A percentile compares a stretch with the other conserved stretches of the same genome.
Evolutionary conservation across 495 filamentous ascomycete genomes (phyloP).

Genomic region (Neurospora sp.): DNA sequence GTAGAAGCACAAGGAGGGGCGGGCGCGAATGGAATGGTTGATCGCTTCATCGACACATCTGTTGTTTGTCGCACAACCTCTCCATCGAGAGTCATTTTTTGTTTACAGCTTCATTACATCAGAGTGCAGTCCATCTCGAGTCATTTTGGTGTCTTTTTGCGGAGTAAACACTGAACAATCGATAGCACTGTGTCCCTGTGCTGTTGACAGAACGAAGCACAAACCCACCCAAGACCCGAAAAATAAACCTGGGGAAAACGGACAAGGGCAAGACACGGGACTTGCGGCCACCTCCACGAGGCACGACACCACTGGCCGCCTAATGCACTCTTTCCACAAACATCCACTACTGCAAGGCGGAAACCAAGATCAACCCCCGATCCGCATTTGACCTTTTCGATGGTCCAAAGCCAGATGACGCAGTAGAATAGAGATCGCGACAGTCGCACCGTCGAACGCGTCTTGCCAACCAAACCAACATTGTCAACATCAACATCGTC

Average conservation of each 20-base stretch:
- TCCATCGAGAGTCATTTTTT: neutral
- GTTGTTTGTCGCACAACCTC: neutral
- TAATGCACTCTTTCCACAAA: neutral
- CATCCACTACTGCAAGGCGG: neutral
- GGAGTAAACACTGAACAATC: neutral
- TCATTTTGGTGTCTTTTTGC: neutral
- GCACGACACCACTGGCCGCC: neutral
- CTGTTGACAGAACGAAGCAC: neutral
- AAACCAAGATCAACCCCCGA: neutral
- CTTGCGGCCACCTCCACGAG: neutral
- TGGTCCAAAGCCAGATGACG: neutral
- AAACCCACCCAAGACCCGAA: neutral
- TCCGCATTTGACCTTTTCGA: neutral
- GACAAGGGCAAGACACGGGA: neutral
- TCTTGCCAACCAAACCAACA: neutral
- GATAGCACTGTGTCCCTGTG: neutral
- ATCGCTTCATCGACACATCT: neutral
- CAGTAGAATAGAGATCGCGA: neutral
- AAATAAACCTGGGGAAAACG: neutral
- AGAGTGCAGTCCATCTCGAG: neutral
- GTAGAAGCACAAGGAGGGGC: neutral
- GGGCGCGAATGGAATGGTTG: neutral
- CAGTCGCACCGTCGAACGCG: neutral
- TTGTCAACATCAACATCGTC: neutral
- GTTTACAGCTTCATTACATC: neutral